Conservation (phyloP, 805 yeast genomes). For the Candida pseudofarinosa region DNA sequence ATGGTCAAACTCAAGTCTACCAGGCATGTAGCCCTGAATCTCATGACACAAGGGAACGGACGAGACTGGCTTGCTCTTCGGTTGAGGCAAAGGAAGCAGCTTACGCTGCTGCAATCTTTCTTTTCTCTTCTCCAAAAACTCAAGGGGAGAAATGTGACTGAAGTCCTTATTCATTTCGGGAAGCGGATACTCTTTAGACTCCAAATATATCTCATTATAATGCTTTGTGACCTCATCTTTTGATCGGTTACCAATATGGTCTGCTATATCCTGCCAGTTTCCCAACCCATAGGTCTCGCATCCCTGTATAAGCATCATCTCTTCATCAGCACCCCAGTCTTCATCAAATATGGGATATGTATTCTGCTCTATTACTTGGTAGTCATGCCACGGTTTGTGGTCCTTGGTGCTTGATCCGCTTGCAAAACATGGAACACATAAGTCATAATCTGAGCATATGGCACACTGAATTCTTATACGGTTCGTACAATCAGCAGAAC, state of each 20-base stretch:
- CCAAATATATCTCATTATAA: conserved; percentile 66
- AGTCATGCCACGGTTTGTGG: conserved; percentile 94
- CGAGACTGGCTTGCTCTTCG: conserved; percentile 83
- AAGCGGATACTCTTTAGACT: conserved; percentile 74
- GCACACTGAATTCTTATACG: conserved; percentile 91
- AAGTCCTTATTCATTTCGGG: conserved; percentile 81
- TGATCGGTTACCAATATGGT: conserved; percentile 87
- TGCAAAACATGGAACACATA: conserved; percentile 97
- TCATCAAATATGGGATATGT: conserved; percentile 86
- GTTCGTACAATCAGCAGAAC: conserved; percentile 94
- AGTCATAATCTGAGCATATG: conserved; percentile 85
- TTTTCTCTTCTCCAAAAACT: conserved; percentile 65
- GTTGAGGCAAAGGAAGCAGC: conserved; percentile 71
- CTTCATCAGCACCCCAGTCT: conserved; percentile 99
- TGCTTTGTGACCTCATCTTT: conserved; percentile 90
- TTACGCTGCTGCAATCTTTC: conserved; percentile 67
- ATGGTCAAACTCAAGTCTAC: conserved; percentile 91
- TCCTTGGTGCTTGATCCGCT: conserved; percentile 74
- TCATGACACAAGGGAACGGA: conserved; percentile 97
- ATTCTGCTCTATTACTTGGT: conserved; percentile 87
- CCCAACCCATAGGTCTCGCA: conserved; percentile 91
- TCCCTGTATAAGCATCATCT: conserved; percentile 80
- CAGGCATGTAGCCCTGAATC: conserved; percentile 98
- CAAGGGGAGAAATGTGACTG: conserved; percentile 54
- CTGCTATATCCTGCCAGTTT: conserved; percentile 97